Evolutionary conservation across 1,284 basidiomycete genomes (phyloP).

Genomic region (Ceratobasidium sp.): DNA sequence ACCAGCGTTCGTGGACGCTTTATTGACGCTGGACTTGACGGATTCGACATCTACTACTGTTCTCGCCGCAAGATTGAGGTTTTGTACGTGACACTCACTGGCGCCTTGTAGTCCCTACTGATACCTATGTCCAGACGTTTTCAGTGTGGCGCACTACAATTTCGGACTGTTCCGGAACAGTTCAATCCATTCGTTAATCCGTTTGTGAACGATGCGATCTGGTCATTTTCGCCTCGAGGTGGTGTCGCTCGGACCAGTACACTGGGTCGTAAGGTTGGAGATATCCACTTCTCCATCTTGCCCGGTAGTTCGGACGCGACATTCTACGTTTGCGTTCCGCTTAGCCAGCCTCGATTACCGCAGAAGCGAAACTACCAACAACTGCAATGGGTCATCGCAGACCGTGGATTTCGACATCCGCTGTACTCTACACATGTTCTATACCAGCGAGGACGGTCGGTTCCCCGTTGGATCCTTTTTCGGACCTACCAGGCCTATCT

Average conservation of each 20-base stretch:
- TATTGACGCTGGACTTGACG: too few relatives aligned
- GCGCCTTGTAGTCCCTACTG: too few relatives aligned
- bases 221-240: background rate
- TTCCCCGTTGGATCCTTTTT: background rate
- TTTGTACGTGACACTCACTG: too few relatives aligned
- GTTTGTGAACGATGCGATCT: background rate
- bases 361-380: too few relatives aligned
- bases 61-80: too few relatives aligned
- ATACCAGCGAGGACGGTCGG: background rate
- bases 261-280: conserved; percentile 6
- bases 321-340: background rate
- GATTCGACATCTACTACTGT: too few relatives aligned
- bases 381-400: background rate
- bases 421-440: background rate
- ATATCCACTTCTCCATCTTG: background rate
- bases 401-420: background rate
- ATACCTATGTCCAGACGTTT: too few relatives aligned
- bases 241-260: background rate
- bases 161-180: background rate
- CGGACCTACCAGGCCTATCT: background rate
- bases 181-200: too few relatives aligned
- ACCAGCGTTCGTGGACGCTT: too few relatives aligned
- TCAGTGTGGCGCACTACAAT: background rate
- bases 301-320: background rate
- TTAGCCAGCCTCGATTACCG: background rate